Evolutionary conservation across 148 eudicot species (phyloP).

Genomic region (Arbutus unedo): DNA sequence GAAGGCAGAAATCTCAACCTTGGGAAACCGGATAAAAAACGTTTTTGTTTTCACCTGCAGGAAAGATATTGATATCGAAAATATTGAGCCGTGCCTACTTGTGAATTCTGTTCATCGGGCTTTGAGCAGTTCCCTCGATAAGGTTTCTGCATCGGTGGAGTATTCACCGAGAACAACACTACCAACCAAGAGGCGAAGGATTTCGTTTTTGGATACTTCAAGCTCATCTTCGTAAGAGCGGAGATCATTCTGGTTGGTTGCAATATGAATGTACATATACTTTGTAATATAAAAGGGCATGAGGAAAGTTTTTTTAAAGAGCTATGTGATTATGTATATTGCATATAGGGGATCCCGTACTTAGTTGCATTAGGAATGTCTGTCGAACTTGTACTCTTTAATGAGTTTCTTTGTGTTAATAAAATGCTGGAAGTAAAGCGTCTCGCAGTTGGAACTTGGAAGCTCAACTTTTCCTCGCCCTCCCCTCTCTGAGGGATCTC

Average conservation of each 20-base stretch:
- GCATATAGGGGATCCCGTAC: neutral
- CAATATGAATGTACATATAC: neutral
- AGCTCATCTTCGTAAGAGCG: slow-evolving; percentile 23
- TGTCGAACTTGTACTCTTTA: neutral
- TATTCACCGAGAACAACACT: slow-evolving; percentile 32
- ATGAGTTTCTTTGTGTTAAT: neutral
- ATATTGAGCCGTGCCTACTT: slow-evolving; percentile 19
- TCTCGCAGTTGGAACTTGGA: neutral
- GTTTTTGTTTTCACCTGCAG: slow-evolving; percentile 40
- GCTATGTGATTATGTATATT: neutral
- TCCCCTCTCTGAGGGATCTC: no score
- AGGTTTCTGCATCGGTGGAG: slow-evolving; percentile 42
- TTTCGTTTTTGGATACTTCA: slow-evolving; percentile 22
- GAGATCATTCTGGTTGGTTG: slow-evolving; percentile 5
- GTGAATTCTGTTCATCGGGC: slow-evolving; percentile 38
- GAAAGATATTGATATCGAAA: slow-evolving; percentile 4
- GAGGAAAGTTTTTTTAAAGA: neutral
- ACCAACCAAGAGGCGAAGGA: slow-evolving; percentile 47
- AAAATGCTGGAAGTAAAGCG: neutral
- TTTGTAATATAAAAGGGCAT: neutral
- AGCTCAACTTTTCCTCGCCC: no score
- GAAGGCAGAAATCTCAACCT: slow-evolving; percentile 61
- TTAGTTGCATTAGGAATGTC: neutral
- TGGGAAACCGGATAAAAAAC: slow-evolving; percentile 52
- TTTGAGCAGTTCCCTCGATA: slow-evolving; percentile 46